Evolutionary conservation across 2,329 filamentous ascomycete genomes (phyloP).

Genomic region (Penicillium freii): DNA sequence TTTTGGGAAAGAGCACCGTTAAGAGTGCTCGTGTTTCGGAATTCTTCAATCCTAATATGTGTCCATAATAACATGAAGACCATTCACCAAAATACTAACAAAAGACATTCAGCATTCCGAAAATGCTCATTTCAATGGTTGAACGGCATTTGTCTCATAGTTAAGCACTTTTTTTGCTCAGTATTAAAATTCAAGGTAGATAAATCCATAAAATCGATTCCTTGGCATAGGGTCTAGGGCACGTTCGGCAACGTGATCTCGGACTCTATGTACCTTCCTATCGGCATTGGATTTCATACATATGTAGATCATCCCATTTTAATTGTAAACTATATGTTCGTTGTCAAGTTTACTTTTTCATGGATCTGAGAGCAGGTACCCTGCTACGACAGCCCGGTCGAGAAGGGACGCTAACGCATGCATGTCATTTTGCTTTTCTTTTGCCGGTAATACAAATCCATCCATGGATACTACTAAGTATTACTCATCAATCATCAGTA

Average conservation of each 20-base stretch:
- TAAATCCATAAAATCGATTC: not conserved
- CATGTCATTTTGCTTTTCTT: no score
- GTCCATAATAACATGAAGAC: not conserved
- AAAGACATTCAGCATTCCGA: not conserved
- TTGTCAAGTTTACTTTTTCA: not conserved
- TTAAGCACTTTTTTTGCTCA: not conserved
- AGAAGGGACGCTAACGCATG: no score
- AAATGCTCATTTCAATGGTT: not conserved
- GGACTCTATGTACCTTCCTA: no score
- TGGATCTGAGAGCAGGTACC: not conserved
- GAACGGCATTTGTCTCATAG: not conserved
- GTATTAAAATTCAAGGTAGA: not conserved
- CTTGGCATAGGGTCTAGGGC: constrained; percentile 7
- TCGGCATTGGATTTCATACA: not conserved
- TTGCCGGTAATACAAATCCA: no score
- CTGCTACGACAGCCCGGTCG: no score
- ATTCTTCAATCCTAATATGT: no score
- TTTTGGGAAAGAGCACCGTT: not conserved
- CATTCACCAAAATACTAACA: not conserved
- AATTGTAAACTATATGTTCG: not conserved
- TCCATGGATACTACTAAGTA: no score
- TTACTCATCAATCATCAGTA: no score
- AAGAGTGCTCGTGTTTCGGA: not conserved
- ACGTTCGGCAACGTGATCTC: not conserved
- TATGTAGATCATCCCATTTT: not conserved